Evolutionary conservation across 2,329 filamentous ascomycete genomes (phyloP).

Genomic region (Monosporascus sp.): DNA sequence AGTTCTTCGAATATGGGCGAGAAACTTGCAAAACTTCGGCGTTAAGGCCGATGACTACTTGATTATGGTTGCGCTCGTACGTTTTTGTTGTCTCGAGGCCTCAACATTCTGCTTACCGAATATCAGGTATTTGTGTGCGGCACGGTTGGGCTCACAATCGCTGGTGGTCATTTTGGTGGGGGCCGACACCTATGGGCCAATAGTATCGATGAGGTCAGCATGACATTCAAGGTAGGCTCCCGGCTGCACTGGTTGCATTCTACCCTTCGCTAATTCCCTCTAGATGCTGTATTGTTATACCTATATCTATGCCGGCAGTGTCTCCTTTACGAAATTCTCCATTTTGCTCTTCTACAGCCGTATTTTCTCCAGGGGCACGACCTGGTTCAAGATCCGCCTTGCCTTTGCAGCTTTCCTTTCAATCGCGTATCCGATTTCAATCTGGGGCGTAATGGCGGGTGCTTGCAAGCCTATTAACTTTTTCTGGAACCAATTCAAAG

Average conservation of each 20-base stretch:
- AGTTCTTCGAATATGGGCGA: conserved; percentile 14
- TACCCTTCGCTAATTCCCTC: not conserved
- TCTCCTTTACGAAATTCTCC: conserved; percentile 26
- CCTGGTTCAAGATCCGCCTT: conserved; percentile 17
- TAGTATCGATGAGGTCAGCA: not conserved
- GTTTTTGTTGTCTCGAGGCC: not conserved
- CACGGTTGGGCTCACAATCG: not conserved
- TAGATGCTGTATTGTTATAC: conserved; percentile 27
- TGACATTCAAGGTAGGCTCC: conserved; percentile 13
- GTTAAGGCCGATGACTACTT: conserved; percentile 19
- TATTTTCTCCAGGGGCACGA: conserved; percentile 24
- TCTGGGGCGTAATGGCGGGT: conserved; percentile 15
- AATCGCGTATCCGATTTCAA: conserved; percentile 19
- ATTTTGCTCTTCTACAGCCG: conserved; percentile 28
- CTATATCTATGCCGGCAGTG: conserved; percentile 23
- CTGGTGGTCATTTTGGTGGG: no score
- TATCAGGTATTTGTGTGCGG: not conserved
- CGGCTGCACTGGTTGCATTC: not conserved
- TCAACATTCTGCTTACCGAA: not conserved
- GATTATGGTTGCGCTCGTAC: conserved; percentile 18
- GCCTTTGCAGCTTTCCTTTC: conserved; percentile 17
- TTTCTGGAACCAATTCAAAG: conserved; percentile 21
- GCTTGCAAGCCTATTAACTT: conserved; percentile 17
- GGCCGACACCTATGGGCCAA: no score
- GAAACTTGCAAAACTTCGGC: conserved; percentile 15